A percentile compares a stretch with the other conserved stretches of the same genome.
phyloP scores from a whole-genome alignment of 768 basidiomycete species.

The Pleurotus cornucopiae region DNA sequence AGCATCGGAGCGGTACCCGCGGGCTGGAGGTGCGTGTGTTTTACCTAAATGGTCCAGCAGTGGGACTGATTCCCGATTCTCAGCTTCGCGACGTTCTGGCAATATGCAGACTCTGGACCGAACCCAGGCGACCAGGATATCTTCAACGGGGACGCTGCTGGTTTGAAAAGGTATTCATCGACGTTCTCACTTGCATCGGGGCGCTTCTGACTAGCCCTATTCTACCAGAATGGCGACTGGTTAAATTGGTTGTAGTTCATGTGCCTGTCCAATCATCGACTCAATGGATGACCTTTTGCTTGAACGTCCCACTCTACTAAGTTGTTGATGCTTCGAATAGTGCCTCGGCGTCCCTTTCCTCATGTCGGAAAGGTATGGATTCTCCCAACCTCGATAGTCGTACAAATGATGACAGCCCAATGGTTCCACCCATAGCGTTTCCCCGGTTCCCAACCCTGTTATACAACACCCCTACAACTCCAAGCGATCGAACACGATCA shows the following conservation, averaged over 20 bases:
- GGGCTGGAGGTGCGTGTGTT: constrained; percentile 41
- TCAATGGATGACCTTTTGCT: neutral
- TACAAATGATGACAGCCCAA: neutral
- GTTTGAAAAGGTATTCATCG: constrained; percentile 29
- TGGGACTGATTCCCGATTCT: neutral
- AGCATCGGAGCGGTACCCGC: constrained; percentile 50
- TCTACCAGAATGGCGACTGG: neutral
- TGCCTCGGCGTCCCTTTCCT: neutral
- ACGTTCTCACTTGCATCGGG: neutral
- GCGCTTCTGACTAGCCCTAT: neutral
- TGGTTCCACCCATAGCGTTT: neutral
- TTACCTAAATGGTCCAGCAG: neutral
- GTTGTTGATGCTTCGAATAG: neutral
- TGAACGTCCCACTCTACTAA: neutral
- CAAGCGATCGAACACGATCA: neutral
- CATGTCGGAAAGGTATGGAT: neutral
- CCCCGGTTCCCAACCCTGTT: neutral
- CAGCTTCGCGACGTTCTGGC: constrained; percentile 55
- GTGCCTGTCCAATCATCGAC: neutral
- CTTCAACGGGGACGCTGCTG: constrained; percentile 49
- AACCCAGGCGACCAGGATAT: constrained; percentile 56
- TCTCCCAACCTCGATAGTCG: neutral
- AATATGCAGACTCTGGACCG: constrained; percentile 49
- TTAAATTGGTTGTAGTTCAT: neutral
- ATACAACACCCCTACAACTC: constrained; percentile 8